phyloP scores from a whole-genome alignment of 345 rosid species.

The Rhodomyrtus tomentosa region DNA sequence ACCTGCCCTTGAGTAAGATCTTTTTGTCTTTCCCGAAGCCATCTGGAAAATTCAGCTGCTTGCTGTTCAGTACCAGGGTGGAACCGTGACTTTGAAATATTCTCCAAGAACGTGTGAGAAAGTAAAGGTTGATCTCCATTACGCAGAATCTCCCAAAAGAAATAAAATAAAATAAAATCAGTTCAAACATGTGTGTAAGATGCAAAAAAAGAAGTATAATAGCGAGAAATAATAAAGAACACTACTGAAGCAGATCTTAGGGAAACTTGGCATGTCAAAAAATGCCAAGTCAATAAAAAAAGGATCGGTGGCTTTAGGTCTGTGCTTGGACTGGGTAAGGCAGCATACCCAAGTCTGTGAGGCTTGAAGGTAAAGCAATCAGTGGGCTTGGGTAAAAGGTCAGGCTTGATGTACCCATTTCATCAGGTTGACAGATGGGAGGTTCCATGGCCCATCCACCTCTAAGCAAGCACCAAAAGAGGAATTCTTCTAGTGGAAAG shows the following conservation, averaged over 20 bases:
- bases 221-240: not conserved
- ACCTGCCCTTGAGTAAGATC: slow-evolving; percentile 43
- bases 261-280: not conserved
- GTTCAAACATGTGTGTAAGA: not conserved
- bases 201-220: not conserved
- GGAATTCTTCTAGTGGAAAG: not conserved
- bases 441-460: not conserved
- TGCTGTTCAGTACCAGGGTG: slow-evolving; percentile 60
- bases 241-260: not conserved
- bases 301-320: not conserved
- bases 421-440: not conserved
- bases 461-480: not conserved
- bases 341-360: not conserved
- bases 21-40: slow-evolving; percentile 47
- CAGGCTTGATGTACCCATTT: not conserved
- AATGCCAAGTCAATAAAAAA: not conserved
- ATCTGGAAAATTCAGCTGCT: slow-evolving; percentile 57
- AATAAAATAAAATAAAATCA: not conserved
- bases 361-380: not conserved
- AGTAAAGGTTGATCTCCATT: slow-evolving; percentile 11
- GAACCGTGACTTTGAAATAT: slow-evolving; percentile 51
- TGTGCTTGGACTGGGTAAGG: not conserved
- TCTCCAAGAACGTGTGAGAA: slow-evolving; percentile 61
- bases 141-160: not conserved
- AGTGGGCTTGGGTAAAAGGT: not conserved